Evolutionary conservation across 169 alveolate genomes (phyloP).

Genomic region (Eimeria acervulina): DNA sequence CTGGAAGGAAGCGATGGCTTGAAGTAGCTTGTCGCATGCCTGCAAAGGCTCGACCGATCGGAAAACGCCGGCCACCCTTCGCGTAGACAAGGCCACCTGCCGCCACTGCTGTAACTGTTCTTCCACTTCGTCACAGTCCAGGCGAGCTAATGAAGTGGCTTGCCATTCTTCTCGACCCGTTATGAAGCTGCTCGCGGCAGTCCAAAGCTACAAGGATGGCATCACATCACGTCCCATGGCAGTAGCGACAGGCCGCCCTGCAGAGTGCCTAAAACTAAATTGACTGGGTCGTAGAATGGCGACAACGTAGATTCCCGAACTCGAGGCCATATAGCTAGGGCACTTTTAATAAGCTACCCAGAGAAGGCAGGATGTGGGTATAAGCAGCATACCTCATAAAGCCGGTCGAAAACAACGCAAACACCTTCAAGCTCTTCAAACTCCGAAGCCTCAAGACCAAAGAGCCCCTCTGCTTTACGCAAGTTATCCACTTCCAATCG

Average conservation of each 20-base stretch:
- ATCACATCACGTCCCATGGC: not conserved
- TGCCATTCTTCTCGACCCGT: slow-evolving; percentile 54
- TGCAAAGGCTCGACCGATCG: slow-evolving; percentile 72
- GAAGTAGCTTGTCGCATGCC: slow-evolving; percentile 69
- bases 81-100: slow-evolving; percentile 61
- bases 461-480: slow-evolving; percentile 79
- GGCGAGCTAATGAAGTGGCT: not conserved
- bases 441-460: slow-evolving; percentile 81
- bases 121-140: slow-evolving; percentile 66
- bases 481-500: slow-evolving; percentile 46
- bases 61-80: slow-evolving; percentile 54
- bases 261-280: not conserved
- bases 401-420: slow-evolving; percentile 43
- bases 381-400: slow-evolving; percentile 47
- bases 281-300: not conserved
- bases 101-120: slow-evolving; percentile 70
- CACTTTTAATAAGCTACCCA: not conserved
- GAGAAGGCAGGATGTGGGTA: not conserved
- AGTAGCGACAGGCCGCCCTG: not conserved
- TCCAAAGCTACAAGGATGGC: slow-evolving; percentile 63
- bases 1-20: slow-evolving; percentile 62
- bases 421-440: slow-evolving; percentile 74
- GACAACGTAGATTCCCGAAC: not conserved
- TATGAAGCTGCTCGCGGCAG: slow-evolving; percentile 34
- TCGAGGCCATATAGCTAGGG: not conserved